Percentiles rank a stretch among this genome's conserved stretches.
Evolutionary conservation across 768 basidiomycete species (phyloP).

Genomic region (Suillus tomentosus): DNA sequence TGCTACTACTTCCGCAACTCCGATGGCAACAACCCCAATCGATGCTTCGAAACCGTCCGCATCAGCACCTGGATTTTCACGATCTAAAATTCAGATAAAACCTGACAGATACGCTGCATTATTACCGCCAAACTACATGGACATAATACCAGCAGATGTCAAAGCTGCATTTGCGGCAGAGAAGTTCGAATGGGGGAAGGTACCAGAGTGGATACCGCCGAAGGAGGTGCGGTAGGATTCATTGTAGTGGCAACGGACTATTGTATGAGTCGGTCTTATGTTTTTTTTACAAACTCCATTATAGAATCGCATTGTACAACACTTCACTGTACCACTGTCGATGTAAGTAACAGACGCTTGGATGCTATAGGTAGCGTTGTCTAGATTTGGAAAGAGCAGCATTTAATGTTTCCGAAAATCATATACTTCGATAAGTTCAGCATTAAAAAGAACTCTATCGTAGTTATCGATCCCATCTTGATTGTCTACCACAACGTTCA

Average conservation of each 20-base stretch:
- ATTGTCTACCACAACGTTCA: slow-evolving; percentile 19
- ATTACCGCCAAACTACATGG: slow-evolving; percentile 61
- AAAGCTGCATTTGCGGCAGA: slow-evolving; percentile 54
- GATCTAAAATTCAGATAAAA: slow-evolving; percentile 35
- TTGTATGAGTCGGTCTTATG: slow-evolving; percentile 4
- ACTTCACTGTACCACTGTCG: not conserved
- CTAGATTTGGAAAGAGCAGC: slow-evolving; percentile 21
- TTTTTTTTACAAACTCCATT: slow-evolving; percentile 5
- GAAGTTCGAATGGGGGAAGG: slow-evolving; percentile 67
- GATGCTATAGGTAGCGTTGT: not conserved
- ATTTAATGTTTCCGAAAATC: too few relatives aligned
- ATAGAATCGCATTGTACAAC: not conserved
- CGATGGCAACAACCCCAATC: slow-evolving; percentile 25
- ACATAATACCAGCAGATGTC: slow-evolving; percentile 51
- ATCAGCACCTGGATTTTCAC: slow-evolving; percentile 40
- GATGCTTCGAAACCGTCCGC: slow-evolving; percentile 23
- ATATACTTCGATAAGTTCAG: too few relatives aligned
- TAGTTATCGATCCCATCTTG: slow-evolving; percentile 13
- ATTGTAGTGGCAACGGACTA: not conserved
- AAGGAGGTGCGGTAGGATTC: slow-evolving; percentile 49
- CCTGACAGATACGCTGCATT: slow-evolving; percentile 57
- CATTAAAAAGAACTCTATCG: not conserved
- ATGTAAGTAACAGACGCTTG: not conserved
- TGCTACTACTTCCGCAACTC: slow-evolving; percentile 29
- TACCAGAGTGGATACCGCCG: slow-evolving; percentile 79